These are phyloP conservation scores for Albophoma yamanashiensis DNA, from an alignment of 2,329 filamentous ascomycete species.

Conservation along the genomic window DNA sequence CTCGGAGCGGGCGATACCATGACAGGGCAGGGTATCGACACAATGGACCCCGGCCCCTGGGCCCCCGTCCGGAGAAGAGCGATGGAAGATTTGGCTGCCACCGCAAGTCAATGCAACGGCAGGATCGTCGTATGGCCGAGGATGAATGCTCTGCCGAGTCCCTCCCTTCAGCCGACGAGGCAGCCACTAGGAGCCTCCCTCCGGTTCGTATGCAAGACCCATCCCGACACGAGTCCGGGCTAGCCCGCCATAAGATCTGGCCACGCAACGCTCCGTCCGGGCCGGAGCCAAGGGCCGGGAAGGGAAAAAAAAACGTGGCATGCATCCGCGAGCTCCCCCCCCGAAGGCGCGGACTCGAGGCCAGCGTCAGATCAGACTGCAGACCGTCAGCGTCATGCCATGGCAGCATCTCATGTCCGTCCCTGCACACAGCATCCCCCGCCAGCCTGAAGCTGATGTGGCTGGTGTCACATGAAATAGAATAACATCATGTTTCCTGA, in stretches of 20 bases:
- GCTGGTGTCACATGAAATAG: not conserved
- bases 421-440: not conserved
- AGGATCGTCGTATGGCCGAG: not conserved
- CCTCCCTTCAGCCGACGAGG: not conserved
- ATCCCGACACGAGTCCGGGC: not conserved
- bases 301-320: not conserved
- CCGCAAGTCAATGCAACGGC: not conserved
- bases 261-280: not conserved
- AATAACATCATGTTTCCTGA: not conserved
- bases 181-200: not conserved
- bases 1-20: not conserved
- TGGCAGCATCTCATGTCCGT: not conserved
- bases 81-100: not conserved
- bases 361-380: not conserved
- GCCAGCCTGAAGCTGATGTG: not conserved
- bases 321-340: not conserved
- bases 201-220: not conserved
- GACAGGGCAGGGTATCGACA: not conserved
- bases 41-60: not conserved
- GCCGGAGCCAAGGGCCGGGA: not conserved
- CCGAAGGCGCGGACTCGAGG: not conserved
- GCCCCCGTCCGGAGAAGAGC: not conserved
- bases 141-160: not conserved
- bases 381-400: not conserved
- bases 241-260: not conserved